Percentiles rank a stretch among this genome's conserved stretches.
These are phyloP conservation scores for Candida nitratophila DNA, from an alignment of 805 yeast genomes.

Conservation along the genomic window DNA sequence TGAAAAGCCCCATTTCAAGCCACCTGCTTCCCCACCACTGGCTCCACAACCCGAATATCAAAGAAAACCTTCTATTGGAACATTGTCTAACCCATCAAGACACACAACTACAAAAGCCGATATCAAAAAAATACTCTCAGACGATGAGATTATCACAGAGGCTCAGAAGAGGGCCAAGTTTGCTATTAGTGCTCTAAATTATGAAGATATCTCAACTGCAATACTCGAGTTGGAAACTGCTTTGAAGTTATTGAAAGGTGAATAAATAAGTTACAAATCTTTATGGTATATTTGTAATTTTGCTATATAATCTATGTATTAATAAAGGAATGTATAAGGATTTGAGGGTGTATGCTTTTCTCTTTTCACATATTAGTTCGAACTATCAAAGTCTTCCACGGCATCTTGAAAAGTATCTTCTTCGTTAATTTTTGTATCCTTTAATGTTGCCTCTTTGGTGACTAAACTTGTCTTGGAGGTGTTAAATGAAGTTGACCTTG, in stretches of 20 bases:
- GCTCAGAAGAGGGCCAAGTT: constrained; percentile 68
- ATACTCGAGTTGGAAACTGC: constrained; percentile 52
- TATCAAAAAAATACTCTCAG: constrained; percentile 43
- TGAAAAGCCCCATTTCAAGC: constrained; percentile 12
- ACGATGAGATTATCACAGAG: constrained; percentile 47
- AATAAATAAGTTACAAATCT: too few species aligned
- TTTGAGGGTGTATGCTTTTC: too few species aligned
- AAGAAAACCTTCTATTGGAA: constrained; percentile 1
- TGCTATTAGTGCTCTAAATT: constrained; percentile 73
- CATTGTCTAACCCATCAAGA: background rate
- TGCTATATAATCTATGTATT: too few species aligned
- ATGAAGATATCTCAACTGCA: constrained; percentile 68
- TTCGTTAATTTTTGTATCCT: constrained; percentile 1
- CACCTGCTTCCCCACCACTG: background rate
- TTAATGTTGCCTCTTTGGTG: background rate
- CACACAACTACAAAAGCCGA: constrained; percentile 24
- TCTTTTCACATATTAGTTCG: background rate
- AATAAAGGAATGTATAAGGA: too few species aligned
- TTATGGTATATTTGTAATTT: too few species aligned
- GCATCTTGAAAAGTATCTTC: constrained; percentile 18
- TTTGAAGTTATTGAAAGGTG: constrained; percentile 32
- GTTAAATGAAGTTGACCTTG: constrained; percentile 1
- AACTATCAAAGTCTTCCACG: constrained; percentile 4
- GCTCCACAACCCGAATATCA: constrained; percentile 7
- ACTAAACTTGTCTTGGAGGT: background rate